phyloP scores from a whole-genome alignment of 805 yeast species.

The Zygotorulaspora sp. region DNA sequence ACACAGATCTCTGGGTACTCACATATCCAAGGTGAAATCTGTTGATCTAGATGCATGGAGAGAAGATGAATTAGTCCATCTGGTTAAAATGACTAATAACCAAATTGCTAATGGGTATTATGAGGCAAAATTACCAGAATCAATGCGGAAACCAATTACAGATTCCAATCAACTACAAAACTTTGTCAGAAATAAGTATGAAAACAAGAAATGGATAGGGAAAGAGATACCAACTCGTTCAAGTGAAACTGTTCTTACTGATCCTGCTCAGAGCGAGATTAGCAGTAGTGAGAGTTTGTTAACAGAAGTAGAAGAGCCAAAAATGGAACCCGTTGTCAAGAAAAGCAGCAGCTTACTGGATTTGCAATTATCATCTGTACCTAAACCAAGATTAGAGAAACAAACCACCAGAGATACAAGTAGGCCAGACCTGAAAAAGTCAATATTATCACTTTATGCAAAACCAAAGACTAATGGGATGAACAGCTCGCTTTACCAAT shows the following conservation, averaged over 20 bases:
- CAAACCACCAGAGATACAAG: slow-evolving; percentile 7
- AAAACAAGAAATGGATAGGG: slow-evolving; percentile 78
- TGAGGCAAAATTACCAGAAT: slow-evolving; percentile 59
- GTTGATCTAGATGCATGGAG: slow-evolving; percentile 97
- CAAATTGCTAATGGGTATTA: slow-evolving; percentile 68
- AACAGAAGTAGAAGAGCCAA: slow-evolving; percentile 5
- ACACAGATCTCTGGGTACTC: slow-evolving; percentile 93
- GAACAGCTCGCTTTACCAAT: slow-evolving; percentile 7
- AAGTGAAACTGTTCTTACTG: background rate
- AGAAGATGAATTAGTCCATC: slow-evolving; percentile 77
- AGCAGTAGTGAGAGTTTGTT: slow-evolving; percentile 12
- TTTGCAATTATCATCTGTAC: slow-evolving; percentile 13
- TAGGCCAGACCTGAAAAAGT: slow-evolving; percentile 86
- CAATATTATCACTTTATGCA: slow-evolving; percentile 83
- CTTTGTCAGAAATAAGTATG: slow-evolving; percentile 90
- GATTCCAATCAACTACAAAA: slow-evolving; percentile 81
- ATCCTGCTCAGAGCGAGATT: background rate
- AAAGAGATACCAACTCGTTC: slow-evolving; percentile 7
- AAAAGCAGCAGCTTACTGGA: slow-evolving; percentile 11
- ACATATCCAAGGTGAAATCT: slow-evolving; percentile 85
- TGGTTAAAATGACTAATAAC: slow-evolving; percentile 83
- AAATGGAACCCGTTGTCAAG: slow-evolving; percentile 1
- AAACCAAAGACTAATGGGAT: slow-evolving; percentile 38
- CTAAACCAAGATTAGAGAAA: slow-evolving; percentile 9
- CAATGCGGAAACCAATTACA: slow-evolving; percentile 51